Evolutionary conservation across 352 stramenopile species (phyloP).

Genomic region (Phytophthora nicotianae): DNA sequence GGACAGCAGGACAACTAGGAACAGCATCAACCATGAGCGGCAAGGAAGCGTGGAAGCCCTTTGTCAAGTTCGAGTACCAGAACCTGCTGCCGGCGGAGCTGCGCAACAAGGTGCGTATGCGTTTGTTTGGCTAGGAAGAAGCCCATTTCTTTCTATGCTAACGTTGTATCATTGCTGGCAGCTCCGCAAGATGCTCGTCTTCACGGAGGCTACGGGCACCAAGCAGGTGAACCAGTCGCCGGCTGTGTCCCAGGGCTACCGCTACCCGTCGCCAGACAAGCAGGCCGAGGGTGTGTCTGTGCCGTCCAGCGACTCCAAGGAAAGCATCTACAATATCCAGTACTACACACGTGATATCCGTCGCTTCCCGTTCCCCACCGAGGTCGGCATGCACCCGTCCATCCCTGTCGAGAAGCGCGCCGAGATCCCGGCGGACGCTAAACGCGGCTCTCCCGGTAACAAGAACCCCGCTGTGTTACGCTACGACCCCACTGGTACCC

Average conservation of each 20-base stretch:
- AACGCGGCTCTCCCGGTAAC: slow-evolving; percentile 80
- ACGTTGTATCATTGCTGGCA: slow-evolving; percentile 21
- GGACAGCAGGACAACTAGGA: neutral
- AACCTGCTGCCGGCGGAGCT: slow-evolving; percentile 69
- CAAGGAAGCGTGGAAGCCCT: slow-evolving; percentile 72
- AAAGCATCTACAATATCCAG: slow-evolving; percentile 85
- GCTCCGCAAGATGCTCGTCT: slow-evolving; percentile 83
- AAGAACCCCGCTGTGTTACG: slow-evolving; percentile 87
- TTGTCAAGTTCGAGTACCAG: slow-evolving; percentile 83
- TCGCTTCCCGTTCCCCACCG: slow-evolving; percentile 63
- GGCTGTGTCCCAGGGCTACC: slow-evolving; percentile 63
- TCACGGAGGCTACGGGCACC: slow-evolving; percentile 76
- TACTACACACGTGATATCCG: slow-evolving; percentile 91
- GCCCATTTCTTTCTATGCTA: neutral
- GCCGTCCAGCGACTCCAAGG: slow-evolving; percentile 73
- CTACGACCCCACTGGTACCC: slow-evolving; percentile 86
- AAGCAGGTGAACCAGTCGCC: slow-evolving; percentile 79
- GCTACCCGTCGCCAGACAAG: slow-evolving; percentile 79
- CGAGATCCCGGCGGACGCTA: slow-evolving; percentile 68
- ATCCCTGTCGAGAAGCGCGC: slow-evolving; percentile 59
- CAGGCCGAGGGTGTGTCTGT: slow-evolving; percentile 72
- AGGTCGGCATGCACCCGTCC: slow-evolving; percentile 79
- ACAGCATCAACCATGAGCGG: slow-evolving; percentile 60
- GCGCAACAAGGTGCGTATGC: slow-evolving; percentile 60
- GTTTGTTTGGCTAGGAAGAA: neutral